Conservation (phyloP, 805 yeast genomes). For the Yamadazyma kitorensis region DNA sequence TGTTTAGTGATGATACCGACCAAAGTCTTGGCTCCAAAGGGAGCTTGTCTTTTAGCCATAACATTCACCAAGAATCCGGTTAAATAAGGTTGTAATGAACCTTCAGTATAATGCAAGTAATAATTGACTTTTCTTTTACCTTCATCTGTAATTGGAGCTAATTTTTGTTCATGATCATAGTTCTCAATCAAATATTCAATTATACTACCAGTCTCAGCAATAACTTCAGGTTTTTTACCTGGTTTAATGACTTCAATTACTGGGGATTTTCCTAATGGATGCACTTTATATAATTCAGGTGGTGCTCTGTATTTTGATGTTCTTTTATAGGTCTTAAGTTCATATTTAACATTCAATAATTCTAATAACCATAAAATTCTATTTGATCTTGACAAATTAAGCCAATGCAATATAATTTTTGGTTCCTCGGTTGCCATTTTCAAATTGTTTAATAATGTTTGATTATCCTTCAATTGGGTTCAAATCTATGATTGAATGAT, state of each 20-base stretch:
- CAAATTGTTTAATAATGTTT: too few relatives aligned
- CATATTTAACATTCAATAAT: conserved; percentile 30
- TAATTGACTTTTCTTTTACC: conserved; percentile 47
- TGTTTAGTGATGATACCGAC: conserved; percentile 19
- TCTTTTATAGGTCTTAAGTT: conserved; percentile 29
- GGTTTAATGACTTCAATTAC: conserved; percentile 26
- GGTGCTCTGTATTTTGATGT: conserved; percentile 30
- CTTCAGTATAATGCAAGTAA: conserved; percentile 59
- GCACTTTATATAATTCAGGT: conserved; percentile 24
- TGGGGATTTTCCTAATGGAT: conserved; percentile 38
- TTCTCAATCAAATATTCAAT: conserved; percentile 48
- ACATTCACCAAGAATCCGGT: conserved; percentile 28
- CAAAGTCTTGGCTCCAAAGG: conserved; percentile 22
- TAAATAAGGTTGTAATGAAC: conserved; percentile 52
- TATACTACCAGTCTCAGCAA: conserved; percentile 64
- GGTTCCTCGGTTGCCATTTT: too few relatives aligned
- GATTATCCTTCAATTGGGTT: too few relatives aligned
- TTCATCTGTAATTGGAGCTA: conserved; percentile 36
- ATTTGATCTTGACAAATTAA: conserved; percentile 33
- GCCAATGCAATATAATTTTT: conserved; percentile 18
- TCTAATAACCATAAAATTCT: conserved; percentile 39
- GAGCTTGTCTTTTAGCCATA: conserved; percentile 25
- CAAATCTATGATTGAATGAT: too few relatives aligned
- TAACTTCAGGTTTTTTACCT: conserved; percentile 16
- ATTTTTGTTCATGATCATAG: conserved; percentile 42